Evolutionary conservation across 192 early-diverging fungal genomes (phyloP).

Genomic region (Backusella australiensis): DNA sequence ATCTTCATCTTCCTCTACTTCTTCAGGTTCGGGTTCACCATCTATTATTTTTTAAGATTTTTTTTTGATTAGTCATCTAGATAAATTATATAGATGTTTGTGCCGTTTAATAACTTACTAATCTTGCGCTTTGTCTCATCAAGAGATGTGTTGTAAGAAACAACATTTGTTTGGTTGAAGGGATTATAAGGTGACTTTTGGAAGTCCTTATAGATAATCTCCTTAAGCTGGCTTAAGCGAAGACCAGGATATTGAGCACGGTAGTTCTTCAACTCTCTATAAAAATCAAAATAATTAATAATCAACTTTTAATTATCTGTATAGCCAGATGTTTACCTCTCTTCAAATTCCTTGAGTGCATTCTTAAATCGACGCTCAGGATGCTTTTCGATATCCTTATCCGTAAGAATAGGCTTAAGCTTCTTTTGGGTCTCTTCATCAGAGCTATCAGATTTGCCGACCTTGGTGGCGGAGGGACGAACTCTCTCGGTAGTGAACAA

Average conservation of each 20-base stretch:
- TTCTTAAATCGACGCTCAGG: slow-evolving; percentile 85
- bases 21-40: background rate
- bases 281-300: background rate
- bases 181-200: slow-evolving; percentile 76
- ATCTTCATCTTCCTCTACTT: background rate
- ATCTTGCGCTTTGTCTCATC: slow-evolving; percentile 40
- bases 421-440: slow-evolving; percentile 52
- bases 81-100: background rate
- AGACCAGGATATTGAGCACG: slow-evolving; percentile 79
- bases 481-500: slow-evolving; percentile 10
- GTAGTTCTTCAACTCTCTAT: slow-evolving; percentile 60
- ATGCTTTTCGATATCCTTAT: slow-evolving; percentile 75
- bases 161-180: slow-evolving; percentile 68
- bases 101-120: background rate
- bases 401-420: slow-evolving; percentile 30
- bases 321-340: slow-evolving; percentile 26
- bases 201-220: slow-evolving; percentile 80
- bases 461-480: background rate
- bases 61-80: background rate
- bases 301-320: background rate
- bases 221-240: slow-evolving; percentile 73
- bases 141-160: slow-evolving; percentile 70
- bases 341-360: slow-evolving; percentile 63
- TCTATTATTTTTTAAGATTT: background rate
- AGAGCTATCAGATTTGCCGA: background rate